These are phyloP conservation scores for Aspergillus cejpii DNA, from an alignment of 2,329 filamentous ascomycete species.

Conservation along the genomic window DNA sequence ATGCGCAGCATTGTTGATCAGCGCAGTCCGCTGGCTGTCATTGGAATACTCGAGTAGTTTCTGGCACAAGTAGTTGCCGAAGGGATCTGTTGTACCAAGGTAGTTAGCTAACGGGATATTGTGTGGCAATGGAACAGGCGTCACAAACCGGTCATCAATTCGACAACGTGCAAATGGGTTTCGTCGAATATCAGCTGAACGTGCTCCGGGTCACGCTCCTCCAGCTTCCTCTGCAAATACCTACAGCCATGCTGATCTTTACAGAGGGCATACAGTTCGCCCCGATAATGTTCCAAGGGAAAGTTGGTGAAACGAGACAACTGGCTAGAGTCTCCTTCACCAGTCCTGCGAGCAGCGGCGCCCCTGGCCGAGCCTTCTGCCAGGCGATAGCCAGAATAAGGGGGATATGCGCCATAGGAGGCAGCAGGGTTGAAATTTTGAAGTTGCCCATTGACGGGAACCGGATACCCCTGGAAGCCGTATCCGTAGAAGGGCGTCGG, in stretches of 20 bases:
- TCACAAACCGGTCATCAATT: constrained; percentile 76
- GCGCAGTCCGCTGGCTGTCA: constrained; percentile 84
- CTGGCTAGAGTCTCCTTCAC: constrained; percentile 47
- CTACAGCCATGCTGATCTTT: constrained; percentile 98
- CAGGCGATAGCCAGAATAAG: constrained; percentile 51
- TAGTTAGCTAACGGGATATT: constrained; percentile 17
- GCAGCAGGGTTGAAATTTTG: constrained; percentile 49
- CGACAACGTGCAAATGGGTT: constrained; percentile 86
- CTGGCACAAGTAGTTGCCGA: constrained; percentile 98
- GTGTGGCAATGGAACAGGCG: not conserved
- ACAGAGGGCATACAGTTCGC: constrained; percentile 82
- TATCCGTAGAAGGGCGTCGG: constrained; percentile 46
- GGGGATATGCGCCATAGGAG: constrained; percentile 47
- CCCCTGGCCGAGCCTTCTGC: constrained; percentile 70
- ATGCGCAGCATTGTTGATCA: constrained; percentile 82
- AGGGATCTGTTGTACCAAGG: constrained; percentile 58
- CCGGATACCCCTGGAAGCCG: constrained; percentile 41
- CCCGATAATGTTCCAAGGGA: constrained; percentile 69
- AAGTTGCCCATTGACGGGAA: constrained; percentile 33
- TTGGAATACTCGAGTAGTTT: constrained; percentile 94
- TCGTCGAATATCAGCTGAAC: constrained; percentile 91
- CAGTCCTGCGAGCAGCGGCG: constrained; percentile 56
- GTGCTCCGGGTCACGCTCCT: constrained; percentile 76
- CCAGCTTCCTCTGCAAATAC: constrained; percentile 93
- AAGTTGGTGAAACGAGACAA: constrained; percentile 76